These are phyloP conservation scores for Ganoderma lingzhi DNA, from an alignment of 1,284 basidiomycete genomes.

Conservation along the genomic window DNA sequence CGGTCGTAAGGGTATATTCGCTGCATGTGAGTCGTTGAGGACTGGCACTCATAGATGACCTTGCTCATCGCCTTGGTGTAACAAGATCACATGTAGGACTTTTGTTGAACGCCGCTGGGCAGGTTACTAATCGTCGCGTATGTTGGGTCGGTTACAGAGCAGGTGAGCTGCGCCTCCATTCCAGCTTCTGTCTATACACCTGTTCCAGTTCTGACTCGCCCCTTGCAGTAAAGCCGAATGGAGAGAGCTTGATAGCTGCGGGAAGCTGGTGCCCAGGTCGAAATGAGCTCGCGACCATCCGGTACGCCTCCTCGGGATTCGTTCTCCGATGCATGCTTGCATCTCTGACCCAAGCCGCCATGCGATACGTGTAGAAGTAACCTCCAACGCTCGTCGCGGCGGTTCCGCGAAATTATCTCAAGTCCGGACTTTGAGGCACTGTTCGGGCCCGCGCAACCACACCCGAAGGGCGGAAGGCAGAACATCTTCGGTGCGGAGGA, in stretches of 20 bases:
- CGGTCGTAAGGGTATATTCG: constrained; percentile 82
- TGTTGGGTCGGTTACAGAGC: constrained; percentile 18
- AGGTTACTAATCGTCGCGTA: not conserved
- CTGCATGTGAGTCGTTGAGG: constrained; percentile 64
- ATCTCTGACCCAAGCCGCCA: not conserved
- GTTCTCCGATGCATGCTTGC: not conserved
- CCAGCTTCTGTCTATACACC: not conserved
- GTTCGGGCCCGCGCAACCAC: constrained; percentile 76
- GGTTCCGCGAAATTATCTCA: constrained; percentile 73
- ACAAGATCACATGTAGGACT: constrained; percentile 51
- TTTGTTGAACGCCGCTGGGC: too few relatives aligned
- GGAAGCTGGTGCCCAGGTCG: constrained; percentile 88
- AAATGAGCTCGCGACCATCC: constrained; percentile 78
- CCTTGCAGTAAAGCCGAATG: constrained; percentile 70
- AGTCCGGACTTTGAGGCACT: constrained; percentile 70
- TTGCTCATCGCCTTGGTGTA: not conserved
- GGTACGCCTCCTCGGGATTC: constrained; percentile 49
- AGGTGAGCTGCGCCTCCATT: constrained; percentile 17
- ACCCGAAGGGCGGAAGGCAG: constrained; percentile 66
- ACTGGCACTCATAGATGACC: not conserved
- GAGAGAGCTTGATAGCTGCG: constrained; percentile 76
- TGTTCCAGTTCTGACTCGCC: not conserved
- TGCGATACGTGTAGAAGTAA: constrained; percentile 56
- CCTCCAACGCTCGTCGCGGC: constrained; percentile 66
- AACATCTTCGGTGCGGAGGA: constrained; percentile 86